Conservation (phyloP, 345 rosid genomes). For the Triadica sebifera region DNA sequence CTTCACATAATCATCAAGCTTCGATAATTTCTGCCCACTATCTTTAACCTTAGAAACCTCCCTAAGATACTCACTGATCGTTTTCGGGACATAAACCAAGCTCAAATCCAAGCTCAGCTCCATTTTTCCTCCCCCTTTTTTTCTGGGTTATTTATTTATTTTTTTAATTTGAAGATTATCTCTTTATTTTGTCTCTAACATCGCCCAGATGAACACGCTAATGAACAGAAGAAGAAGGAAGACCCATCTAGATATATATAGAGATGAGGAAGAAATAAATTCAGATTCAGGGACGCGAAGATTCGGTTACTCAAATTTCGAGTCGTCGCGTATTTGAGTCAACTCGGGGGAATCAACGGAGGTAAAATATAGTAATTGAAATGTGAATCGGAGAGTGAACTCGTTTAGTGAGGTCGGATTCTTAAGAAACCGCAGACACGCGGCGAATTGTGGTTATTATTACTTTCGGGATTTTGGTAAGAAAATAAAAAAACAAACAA, state of each 20-base stretch:
- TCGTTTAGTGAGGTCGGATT: slow-evolving; percentile 15
- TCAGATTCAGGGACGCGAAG: slow-evolving; percentile 44
- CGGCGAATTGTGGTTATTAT: slow-evolving; percentile 44
- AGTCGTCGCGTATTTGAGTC: slow-evolving; percentile 39
- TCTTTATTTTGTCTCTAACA: slow-evolving; percentile 13
- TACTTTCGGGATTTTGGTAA: not conserved
- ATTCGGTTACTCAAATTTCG: slow-evolving; percentile 33
- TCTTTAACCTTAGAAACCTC: slow-evolving; percentile 45
- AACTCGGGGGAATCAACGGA: slow-evolving; percentile 15
- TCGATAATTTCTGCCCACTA: slow-evolving; percentile 36
- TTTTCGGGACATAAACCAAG: slow-evolving; percentile 44
- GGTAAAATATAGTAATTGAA: not conserved
- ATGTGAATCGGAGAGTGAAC: slow-evolving; percentile 9
- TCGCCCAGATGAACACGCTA: slow-evolving; percentile 29
- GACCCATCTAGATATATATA: slow-evolving; percentile 9
- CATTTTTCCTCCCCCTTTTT: slow-evolving; percentile 29
- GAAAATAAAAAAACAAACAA: not conserved
- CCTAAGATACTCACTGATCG: slow-evolving; percentile 43
- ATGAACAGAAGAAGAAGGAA: slow-evolving; percentile 9
- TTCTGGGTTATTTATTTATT: not conserved
- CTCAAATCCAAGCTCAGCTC: slow-evolving; percentile 63
- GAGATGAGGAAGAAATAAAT: not conserved
- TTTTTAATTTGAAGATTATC: not conserved
- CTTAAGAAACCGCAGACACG: slow-evolving; percentile 36
- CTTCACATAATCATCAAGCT: slow-evolving; percentile 45